Evolutionary conservation across 2,329 filamentous ascomycete species (phyloP).

Genomic region (Epichloe gansuensis): DNA sequence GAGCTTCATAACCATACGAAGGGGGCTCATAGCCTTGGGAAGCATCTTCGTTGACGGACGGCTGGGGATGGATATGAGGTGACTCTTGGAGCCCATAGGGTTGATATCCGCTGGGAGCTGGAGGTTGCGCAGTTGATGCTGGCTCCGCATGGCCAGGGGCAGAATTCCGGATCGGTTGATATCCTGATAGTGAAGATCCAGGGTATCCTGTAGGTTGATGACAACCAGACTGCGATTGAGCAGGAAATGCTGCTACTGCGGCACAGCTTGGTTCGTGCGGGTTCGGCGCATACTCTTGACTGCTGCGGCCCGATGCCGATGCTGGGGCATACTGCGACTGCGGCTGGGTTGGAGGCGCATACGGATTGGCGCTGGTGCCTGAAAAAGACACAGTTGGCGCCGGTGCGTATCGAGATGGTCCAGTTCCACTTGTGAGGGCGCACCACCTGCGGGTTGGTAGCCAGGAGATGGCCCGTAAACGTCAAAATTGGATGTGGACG

Average conservation of each 20-base stretch:
- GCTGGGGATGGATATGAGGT: constrained; percentile 10
- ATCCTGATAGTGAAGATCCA: constrained; percentile 10
- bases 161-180: constrained; percentile 12
- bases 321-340: constrained; percentile 10
- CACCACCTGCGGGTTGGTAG: constrained; percentile 17
- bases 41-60: constrained; percentile 9
- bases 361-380: constrained; percentile 14
- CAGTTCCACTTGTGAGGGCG: constrained; percentile 22
- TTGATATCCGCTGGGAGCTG: constrained; percentile 14
- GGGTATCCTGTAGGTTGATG: constrained; percentile 11
- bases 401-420: constrained; percentile 29
- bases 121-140: neutral
- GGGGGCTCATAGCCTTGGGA: constrained; percentile 31
- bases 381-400: constrained; percentile 8
- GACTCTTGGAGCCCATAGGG: constrained; percentile 17
- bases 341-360: constrained; percentile 27
- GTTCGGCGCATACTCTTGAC: constrained; percentile 10
- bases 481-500: constrained; percentile 61
- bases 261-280: constrained; percentile 25
- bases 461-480: constrained; percentile 45
- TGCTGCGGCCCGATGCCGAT: neutral
- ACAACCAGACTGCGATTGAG: constrained; percentile 8
- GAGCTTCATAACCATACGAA: constrained; percentile 41
- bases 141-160: neutral
- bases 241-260: constrained; percentile 7